A percentile compares a stretch with the other conserved stretches of the same genome.
Evolutionary conservation across 768 basidiomycete genomes (phyloP).

Genomic region (Trametes gibbosa): DNA sequence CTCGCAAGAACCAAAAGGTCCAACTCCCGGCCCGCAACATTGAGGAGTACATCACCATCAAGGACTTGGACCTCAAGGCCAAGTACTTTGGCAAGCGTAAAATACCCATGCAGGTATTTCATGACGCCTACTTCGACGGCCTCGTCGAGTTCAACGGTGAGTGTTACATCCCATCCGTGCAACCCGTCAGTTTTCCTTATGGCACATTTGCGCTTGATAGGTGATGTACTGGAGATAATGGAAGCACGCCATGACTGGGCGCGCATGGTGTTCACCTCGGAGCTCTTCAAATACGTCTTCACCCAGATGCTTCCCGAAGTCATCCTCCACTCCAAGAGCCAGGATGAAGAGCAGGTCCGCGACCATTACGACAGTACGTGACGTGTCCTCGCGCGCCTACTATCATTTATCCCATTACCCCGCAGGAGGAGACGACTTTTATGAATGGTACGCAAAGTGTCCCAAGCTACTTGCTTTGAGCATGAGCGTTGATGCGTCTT

Average conservation of each 20-base stretch:
- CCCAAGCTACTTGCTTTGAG: too few species aligned
- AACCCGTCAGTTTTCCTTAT: background rate
- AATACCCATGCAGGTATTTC: conserved; percentile 96
- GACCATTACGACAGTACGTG: conserved; percentile 89
- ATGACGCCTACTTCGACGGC: conserved; percentile 95
- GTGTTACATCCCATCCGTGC: conserved; percentile 18
- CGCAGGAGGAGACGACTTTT: conserved; percentile 91
- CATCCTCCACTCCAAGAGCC: conserved; percentile 81
- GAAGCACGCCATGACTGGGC: conserved; percentile 97
- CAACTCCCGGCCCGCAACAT: conserved; percentile 80
- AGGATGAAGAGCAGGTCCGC: conserved; percentile 95
- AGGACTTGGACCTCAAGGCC: conserved; percentile 76
- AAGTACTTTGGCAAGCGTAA: conserved; percentile 83
- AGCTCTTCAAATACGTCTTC: conserved; percentile 94
- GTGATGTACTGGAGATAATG: conserved; percentile 90
- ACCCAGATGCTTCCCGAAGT: conserved; percentile 89
- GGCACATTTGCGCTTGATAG: conserved; percentile 38
- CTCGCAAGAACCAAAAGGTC: conserved; percentile 83
- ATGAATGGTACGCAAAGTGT: conserved; percentile 57
- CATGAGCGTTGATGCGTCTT: too few species aligned
- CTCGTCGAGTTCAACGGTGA: conserved; percentile 95
- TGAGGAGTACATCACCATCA: conserved; percentile 88
- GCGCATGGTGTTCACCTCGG: conserved; percentile 83
- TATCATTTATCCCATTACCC: background rate
- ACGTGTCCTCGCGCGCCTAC: conserved; percentile 9